Evolutionary conservation across 2,329 filamentous ascomycete genomes (phyloP), one percentile per base, ranked within the genome.

Genomic region (Cordyceps cicadae): DNA sequence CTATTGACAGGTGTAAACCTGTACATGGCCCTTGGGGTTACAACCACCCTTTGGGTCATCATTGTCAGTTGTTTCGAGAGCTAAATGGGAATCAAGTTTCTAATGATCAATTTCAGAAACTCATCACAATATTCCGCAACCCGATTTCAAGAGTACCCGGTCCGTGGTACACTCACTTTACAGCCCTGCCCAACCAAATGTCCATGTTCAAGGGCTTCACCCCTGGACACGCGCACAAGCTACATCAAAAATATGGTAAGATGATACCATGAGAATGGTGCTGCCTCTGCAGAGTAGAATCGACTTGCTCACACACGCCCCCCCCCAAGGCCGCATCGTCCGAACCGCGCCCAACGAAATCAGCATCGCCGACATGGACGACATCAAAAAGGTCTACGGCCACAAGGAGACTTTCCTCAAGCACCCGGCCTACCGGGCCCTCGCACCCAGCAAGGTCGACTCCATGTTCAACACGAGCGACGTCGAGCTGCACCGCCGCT

Each of bases 381-480:
- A 60, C 41, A 59, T 67, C 32, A 68, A 65, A 41, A 54, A 60
- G 73, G 46, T 82, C 71, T 63, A 77, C 61, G 56, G 60, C 60
- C 62, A 61, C 54, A 68, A 65, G 41, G 66, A 68, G 37, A 65
- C 64, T 8, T 70, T 67, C 43, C 48, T 60, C 60, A 71, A 71
- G 63, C 57, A 66, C 15, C 39, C 55, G 1, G 70, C 64, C 49
- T 71, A 71, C 60, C 43, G 48, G 12, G 48, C 56, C 1, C 9
- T 68, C 17, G 59, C 75, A 12, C 39, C 56, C 3, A 59, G 48
- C 24, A 62, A 55, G 11, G 34, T 58, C 4, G 39, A 55, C 32
- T 64, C 39, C 37, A 26, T 80, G 32, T 80, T 81, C 66, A 73
- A 64, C 21, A 77, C 76, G 2, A 70, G 62, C 0, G 70, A 80